phyloP scores from a whole-genome alignment of 306 rosid species.

The Acmispon strigosus region DNA sequence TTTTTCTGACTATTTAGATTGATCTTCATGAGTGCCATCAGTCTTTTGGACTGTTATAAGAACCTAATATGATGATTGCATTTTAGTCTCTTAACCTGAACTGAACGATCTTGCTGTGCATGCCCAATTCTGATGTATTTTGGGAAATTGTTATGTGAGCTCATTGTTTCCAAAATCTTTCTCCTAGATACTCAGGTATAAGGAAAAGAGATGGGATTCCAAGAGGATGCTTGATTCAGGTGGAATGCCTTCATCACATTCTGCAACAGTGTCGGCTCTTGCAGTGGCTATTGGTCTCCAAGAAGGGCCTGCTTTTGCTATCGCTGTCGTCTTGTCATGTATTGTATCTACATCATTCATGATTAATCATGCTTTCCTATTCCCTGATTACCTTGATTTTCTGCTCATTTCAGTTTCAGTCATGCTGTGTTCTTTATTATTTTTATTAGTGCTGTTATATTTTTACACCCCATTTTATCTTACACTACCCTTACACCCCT shows the following conservation, averaged over 20 bases:
- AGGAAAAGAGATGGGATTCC: conserved; percentile 90
- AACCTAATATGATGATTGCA: background rate
- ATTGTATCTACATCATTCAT: conserved; percentile 49
- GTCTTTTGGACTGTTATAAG: background rate
- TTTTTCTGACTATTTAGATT: background rate
- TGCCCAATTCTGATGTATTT: no score
- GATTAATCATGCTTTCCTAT: background rate
- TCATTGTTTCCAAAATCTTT: conserved; percentile 11
- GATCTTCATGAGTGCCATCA: background rate
- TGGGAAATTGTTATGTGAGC: conserved; percentile 14
- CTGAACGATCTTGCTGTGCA: background rate
- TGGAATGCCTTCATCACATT: conserved; percentile 94
- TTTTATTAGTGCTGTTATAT: no score
- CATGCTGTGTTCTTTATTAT: background rate
- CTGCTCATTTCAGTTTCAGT: background rate
- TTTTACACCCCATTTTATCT: no score
- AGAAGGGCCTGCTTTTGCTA: conserved; percentile 76
- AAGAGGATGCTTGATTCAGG: conserved; percentile 81
- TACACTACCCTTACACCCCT: no score
- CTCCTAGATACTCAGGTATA: conserved; percentile 64
- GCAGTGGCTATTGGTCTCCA: conserved; percentile 62
- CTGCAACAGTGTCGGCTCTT: conserved; percentile 77
- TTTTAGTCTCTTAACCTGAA: background rate
- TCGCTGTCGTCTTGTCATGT: conserved; percentile 70
- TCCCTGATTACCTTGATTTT: background rate